phyloP scores from a whole-genome alignment of 225 moss, liverwort and hornwort genomes.

The Takakia lepidozioides region DNA sequence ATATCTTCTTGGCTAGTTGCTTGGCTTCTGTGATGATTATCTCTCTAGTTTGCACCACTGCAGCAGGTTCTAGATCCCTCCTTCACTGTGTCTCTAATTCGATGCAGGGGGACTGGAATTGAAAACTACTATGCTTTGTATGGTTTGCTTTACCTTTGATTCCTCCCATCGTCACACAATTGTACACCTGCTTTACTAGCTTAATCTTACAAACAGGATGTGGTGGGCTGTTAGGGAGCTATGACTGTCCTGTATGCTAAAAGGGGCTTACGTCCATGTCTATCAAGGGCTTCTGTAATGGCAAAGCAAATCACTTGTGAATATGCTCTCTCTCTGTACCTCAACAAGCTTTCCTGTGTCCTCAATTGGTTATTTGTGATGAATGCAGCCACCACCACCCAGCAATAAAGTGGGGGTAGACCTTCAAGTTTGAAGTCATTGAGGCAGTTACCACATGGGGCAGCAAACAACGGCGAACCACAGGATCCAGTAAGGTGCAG shows the following conservation, averaged over 20 bases:
- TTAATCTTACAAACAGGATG: too few species aligned
- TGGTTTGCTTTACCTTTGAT: too few species aligned
- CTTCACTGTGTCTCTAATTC: too few species aligned
- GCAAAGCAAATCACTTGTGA: too few species aligned
- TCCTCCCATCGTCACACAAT: too few species aligned
- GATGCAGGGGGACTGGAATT: too few species aligned
- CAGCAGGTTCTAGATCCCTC: background rate
- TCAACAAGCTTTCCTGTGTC: background rate
- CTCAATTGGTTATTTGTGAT: background rate
- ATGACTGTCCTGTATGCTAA: too few species aligned
- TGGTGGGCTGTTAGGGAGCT: too few species aligned
- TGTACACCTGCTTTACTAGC: too few species aligned
- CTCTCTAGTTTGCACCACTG: background rate
- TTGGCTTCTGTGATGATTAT: background rate
- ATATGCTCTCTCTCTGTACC: background rate
- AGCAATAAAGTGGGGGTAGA: constrained; percentile 1
- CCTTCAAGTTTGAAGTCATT: background rate
- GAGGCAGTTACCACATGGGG: constrained; percentile 36
- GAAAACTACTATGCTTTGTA: too few species aligned
- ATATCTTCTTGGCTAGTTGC: background rate
- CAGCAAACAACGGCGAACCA: constrained; percentile 37
- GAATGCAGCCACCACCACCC: background rate
- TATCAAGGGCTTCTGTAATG: too few species aligned
- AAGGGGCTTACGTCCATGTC: too few species aligned
- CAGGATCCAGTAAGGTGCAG: background rate